phyloP scores from a whole-genome alignment of 208 protist species.

The Leishmania gerbilli region DNA sequence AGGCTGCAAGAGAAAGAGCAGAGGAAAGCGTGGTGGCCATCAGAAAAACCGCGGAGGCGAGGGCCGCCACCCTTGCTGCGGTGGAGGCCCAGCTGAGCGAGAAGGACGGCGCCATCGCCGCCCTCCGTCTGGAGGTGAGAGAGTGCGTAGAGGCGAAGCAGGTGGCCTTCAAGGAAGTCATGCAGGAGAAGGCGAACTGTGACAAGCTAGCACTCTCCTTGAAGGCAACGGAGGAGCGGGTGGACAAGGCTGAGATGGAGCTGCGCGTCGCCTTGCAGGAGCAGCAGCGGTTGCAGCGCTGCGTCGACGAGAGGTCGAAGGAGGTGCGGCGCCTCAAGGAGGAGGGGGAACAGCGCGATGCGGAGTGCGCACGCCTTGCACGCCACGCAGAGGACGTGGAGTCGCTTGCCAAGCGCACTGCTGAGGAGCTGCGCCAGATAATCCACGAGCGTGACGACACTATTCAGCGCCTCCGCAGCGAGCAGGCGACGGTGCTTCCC shows the following conservation, averaged over 20 bases:
- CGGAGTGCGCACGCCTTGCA: slow-evolving; percentile 42
- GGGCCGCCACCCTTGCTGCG: slow-evolving; percentile 9
- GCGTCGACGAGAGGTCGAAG: slow-evolving; percentile 36
- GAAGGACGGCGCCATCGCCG: slow-evolving; percentile 11
- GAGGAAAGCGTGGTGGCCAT: slow-evolving; percentile 21
- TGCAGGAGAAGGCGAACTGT: slow-evolving; percentile 25
- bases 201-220: slow-evolving; percentile 27
- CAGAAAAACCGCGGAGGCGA: slow-evolving; percentile 18
- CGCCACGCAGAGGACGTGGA: slow-evolving; percentile 67
- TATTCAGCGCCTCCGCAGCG: slow-evolving; percentile 51
- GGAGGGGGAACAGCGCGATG: slow-evolving; percentile 36
- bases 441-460: slow-evolving; percentile 43
- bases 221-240: slow-evolving; percentile 33
- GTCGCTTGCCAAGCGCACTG: slow-evolving; percentile 44
- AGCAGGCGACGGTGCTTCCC: slow-evolving; percentile 42
- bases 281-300: slow-evolving; percentile 31
- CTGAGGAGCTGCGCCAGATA: slow-evolving; percentile 49
- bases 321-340: slow-evolving; percentile 32
- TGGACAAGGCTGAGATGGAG: slow-evolving; percentile 4
- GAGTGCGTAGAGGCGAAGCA: slow-evolving; percentile 23
- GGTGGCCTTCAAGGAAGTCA: slow-evolving; percentile 20
- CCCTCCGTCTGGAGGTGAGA: slow-evolving; percentile 26
- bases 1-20: slow-evolving; percentile 23
- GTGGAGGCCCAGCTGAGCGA: slow-evolving; percentile 23
- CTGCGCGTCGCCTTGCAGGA: slow-evolving; percentile 28